phyloP scores from a whole-genome alignment of 78 protist genomes.

The Planoprotostelium fungivorum region DNA sequence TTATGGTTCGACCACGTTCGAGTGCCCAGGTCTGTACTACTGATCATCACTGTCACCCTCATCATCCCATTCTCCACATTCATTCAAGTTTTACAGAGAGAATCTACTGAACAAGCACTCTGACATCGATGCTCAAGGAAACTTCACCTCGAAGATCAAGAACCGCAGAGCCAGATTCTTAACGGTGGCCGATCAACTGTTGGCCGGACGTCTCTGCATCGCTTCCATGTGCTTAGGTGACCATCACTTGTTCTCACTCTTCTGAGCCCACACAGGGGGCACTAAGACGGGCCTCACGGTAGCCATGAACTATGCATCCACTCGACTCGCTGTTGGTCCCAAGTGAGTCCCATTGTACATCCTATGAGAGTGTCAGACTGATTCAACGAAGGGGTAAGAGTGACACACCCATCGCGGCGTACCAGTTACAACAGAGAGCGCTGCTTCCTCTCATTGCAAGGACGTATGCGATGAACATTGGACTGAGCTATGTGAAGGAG shows the following conservation, averaged over 20 bases:
- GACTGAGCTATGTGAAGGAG: slow-evolving; percentile 16
- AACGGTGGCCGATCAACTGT: slow-evolving; percentile 53
- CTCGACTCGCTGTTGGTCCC: slow-evolving; percentile 50
- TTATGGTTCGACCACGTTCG: slow-evolving; percentile 63
- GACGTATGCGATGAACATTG: slow-evolving; percentile 42
- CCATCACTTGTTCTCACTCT: no score
- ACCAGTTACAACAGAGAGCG: slow-evolving; percentile 39
- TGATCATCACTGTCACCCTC: no score
- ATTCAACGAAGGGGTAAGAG: background rate
- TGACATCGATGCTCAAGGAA: slow-evolving; percentile 35
- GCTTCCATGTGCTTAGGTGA: slow-evolving; percentile 31
- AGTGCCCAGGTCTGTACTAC: slow-evolving; percentile 11
- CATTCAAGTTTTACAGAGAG: background rate
- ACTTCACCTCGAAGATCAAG: slow-evolving; percentile 34
- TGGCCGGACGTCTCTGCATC: slow-evolving; percentile 66
- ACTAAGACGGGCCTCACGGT: slow-evolving; percentile 44
- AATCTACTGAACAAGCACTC: slow-evolving; percentile 45
- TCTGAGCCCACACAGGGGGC: no score
- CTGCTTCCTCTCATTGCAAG: slow-evolving; percentile 57
- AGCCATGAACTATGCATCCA: slow-evolving; percentile 52
- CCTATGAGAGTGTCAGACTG: background rate
- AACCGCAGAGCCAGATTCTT: slow-evolving; percentile 48
- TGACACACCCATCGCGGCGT: background rate
- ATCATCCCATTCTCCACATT: background rate
- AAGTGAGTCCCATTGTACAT: background rate